Evolutionary conservation across 345 rosid species (phyloP).

Genomic region (Cardamine occulta): DNA sequence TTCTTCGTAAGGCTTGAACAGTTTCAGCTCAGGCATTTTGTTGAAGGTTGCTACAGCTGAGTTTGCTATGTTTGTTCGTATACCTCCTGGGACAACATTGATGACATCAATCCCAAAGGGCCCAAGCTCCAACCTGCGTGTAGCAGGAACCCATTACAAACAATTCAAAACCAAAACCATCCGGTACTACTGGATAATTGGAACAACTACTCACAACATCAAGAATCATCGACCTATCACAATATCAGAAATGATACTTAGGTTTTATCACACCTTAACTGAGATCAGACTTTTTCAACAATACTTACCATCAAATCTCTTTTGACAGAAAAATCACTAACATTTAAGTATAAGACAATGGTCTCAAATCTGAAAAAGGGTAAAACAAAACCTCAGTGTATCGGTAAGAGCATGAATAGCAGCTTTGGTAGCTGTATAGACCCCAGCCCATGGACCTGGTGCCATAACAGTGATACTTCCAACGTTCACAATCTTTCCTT

Average conservation of each 20-base stretch:
- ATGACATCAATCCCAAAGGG: conserved; percentile 79
- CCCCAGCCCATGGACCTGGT: conserved; percentile 43
- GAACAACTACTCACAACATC: too few species aligned
- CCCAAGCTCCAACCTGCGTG: conserved; percentile 73
- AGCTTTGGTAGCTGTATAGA: conserved; percentile 82
- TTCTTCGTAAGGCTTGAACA: conserved; percentile 70
- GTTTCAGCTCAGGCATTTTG: conserved; percentile 77
- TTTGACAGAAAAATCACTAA: too few species aligned
- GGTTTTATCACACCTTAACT: conserved; percentile 51
- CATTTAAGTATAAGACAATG: too few species aligned
- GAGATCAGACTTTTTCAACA: neutral
- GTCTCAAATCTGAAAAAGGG: too few species aligned
- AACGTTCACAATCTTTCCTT: conserved; percentile 74
- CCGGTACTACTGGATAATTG: too few species aligned
- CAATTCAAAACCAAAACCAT: too few species aligned
- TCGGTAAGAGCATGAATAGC: conserved; percentile 84
- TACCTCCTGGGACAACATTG: conserved; percentile 78
- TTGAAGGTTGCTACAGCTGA: conserved; percentile 59
- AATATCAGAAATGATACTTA: conserved; percentile 3
- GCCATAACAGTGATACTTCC: conserved; percentile 53
- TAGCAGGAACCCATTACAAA: conserved; percentile 14
- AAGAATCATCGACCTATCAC: conserved; percentile 1
- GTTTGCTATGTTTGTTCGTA: conserved; percentile 78
- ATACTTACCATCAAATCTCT: neutral
- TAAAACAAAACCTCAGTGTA: conserved; percentile 59